Percentiles rank a stretch among this genome's conserved stretches.
Conservation (phyloP, 306 rosid genomes). For the Ceratonia siliqua region DNA sequence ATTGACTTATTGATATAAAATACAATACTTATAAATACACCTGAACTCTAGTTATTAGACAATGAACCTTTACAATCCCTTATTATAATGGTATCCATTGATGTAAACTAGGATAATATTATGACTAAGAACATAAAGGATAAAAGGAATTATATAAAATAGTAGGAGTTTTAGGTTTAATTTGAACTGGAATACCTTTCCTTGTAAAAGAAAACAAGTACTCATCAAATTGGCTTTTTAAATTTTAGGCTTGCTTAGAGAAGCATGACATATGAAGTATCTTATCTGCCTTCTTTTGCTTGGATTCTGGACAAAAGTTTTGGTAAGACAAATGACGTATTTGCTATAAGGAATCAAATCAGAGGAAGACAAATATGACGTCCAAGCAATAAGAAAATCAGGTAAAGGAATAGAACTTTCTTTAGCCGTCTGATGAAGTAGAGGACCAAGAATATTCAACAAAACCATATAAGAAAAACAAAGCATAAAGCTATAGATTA, state of each 20-base stretch:
- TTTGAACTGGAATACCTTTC: too few species aligned
- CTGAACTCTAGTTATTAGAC: too few species aligned
- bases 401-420: constrained; percentile 45
- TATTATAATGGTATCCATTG: too few species aligned
- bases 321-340: constrained; percentile 42
- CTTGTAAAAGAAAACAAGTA: neutral
- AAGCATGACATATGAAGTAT: constrained; percentile 29
- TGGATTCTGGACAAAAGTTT: constrained; percentile 31
- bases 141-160: too few species aligned
- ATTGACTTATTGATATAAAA: too few species aligned
- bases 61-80: too few species aligned
- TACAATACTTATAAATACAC: too few species aligned
- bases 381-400: constrained; percentile 32
- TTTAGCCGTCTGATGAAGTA: constrained; percentile 10
- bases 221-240: neutral
- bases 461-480: neutral
- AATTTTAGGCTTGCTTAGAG: constrained; percentile 18
- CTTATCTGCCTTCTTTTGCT: constrained; percentile 18
- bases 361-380: constrained; percentile 39
- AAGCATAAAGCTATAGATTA: constrained; percentile 7
- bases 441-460: constrained; percentile 20
- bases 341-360: constrained; percentile 33
- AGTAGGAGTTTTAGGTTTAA: too few species aligned
- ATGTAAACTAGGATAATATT: too few species aligned
- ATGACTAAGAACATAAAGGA: too few species aligned